phyloP scores from a whole-genome alignment of 2,329 filamentous ascomycete species.

The Plectosphaerella sp. region DNA sequence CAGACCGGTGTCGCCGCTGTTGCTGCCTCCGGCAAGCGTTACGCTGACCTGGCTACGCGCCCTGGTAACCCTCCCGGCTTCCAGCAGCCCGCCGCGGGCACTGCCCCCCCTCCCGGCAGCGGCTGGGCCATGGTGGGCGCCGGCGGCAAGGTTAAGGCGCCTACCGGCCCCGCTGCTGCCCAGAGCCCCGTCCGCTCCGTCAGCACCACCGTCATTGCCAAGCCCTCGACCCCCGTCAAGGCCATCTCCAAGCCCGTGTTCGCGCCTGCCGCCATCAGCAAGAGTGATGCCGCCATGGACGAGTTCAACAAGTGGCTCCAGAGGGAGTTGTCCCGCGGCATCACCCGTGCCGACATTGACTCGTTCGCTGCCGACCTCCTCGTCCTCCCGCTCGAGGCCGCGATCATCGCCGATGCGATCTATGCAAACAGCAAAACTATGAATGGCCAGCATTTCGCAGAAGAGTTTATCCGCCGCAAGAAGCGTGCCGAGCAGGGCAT shows the following conservation, averaged over 20 bases:
- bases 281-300: slow-evolving; percentile 61
- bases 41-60: slow-evolving; percentile 91
- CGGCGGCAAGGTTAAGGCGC: slow-evolving; percentile 82
- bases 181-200: slow-evolving; percentile 33
- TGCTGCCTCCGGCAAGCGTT: slow-evolving; percentile 69
- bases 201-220: slow-evolving; percentile 35
- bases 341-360: slow-evolving; percentile 54
- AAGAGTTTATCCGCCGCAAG: slow-evolving; percentile 90
- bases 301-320: slow-evolving; percentile 95
- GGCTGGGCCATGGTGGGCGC: slow-evolving; percentile 96
- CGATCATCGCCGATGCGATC: slow-evolving; percentile 84
- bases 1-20: slow-evolving; percentile 40
- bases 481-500: slow-evolving; percentile 91
- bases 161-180: slow-evolving; percentile 52
- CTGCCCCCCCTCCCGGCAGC: slow-evolving; percentile 28
- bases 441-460: slow-evolving; percentile 87
- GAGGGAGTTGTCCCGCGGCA: slow-evolving; percentile 70
- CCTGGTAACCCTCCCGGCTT: slow-evolving; percentile 19
- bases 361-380: slow-evolving; percentile 74
- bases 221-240: slow-evolving; percentile 44
- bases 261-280: slow-evolving; percentile 40
- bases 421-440: slow-evolving; percentile 85
- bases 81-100: slow-evolving; percentile 35
- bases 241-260: slow-evolving; percentile 42
- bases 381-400: slow-evolving; percentile 69